Conservation (phyloP, 305 asterid species). For the Fraxinus velutina region DNA sequence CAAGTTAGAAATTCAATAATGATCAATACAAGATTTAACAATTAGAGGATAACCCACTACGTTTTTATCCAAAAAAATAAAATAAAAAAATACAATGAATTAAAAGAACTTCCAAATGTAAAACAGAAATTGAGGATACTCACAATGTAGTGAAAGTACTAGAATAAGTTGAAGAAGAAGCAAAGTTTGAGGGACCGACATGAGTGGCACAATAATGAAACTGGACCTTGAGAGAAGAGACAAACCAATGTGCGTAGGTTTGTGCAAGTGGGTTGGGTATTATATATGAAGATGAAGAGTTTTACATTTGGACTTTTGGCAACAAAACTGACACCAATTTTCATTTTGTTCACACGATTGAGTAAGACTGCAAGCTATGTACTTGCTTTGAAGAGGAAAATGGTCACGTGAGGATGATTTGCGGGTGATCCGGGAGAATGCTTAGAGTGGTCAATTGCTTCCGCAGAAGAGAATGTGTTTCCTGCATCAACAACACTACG, state of each 20-base stretch:
- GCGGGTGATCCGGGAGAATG: constrained; percentile 18
- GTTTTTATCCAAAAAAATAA: neutral
- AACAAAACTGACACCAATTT: neutral
- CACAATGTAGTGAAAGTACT: constrained; percentile 18
- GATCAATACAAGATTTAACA: neutral
- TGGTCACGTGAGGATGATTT: constrained; percentile 27
- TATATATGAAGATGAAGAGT: neutral
- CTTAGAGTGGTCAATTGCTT: constrained; percentile 27
- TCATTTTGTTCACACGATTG: constrained; percentile 9
- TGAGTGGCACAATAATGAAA: neutral
- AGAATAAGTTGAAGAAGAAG: constrained; percentile 21
- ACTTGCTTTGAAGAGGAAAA: constrained; percentile 19
- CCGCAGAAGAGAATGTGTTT: constrained; percentile 11
- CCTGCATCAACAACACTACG: neutral
- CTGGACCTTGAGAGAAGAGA: neutral
- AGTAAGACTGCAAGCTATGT: constrained; percentile 10
- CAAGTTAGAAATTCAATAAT: neutral
- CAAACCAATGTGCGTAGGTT: neutral
- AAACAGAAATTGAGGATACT: constrained; percentile 1
- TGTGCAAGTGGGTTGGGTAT: neutral
- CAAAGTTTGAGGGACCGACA: neutral
- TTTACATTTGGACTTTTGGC: constrained; percentile 16
- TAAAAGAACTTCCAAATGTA: neutral
- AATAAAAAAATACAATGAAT: neutral
- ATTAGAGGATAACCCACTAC: neutral